Conservation (phyloP, 1,284 basidiomycete species). For the Spongiforma sp. region DNA sequence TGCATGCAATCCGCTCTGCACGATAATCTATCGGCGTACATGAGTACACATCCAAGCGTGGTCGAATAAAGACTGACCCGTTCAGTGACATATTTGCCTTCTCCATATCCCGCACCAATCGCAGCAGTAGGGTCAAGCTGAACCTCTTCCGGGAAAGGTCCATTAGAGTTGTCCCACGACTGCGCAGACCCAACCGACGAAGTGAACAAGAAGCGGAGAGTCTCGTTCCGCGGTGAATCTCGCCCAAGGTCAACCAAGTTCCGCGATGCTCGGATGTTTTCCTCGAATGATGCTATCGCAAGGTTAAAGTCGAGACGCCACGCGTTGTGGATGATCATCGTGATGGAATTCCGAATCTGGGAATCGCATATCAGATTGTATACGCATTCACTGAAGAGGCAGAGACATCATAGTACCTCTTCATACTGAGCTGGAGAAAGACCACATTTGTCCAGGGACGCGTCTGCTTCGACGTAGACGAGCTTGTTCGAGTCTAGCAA, state of each 20-base stretch:
- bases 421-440: too few species aligned
- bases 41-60: neutral
- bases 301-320: slow-evolving; percentile 52
- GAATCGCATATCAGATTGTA: neutral
- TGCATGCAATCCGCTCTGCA: neutral
- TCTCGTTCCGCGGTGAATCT: neutral
- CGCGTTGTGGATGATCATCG: too few species aligned
- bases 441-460: slow-evolving; percentile 15
- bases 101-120: slow-evolving; percentile 34
- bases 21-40: neutral
- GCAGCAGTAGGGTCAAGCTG: slow-evolving; percentile 21
- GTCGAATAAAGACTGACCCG: neutral
- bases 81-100: slow-evolving; percentile 7
- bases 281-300: slow-evolving; percentile 42
- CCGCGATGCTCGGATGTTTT: slow-evolving; percentile 39
- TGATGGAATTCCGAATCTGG: slow-evolving; percentile 18
- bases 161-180: slow-evolving; percentile 26
- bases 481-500: too few species aligned
- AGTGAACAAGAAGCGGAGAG: slow-evolving; percentile 36
- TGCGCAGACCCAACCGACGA: slow-evolving; percentile 34
- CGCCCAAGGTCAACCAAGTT: slow-evolving; percentile 44
- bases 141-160: slow-evolving; percentile 35
- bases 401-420: slow-evolving; percentile 6
- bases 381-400: neutral
- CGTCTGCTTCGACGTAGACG: slow-evolving; percentile 16